Conservation (phyloP, 305 asterid species). For the Rubia tinctorum region DNA sequence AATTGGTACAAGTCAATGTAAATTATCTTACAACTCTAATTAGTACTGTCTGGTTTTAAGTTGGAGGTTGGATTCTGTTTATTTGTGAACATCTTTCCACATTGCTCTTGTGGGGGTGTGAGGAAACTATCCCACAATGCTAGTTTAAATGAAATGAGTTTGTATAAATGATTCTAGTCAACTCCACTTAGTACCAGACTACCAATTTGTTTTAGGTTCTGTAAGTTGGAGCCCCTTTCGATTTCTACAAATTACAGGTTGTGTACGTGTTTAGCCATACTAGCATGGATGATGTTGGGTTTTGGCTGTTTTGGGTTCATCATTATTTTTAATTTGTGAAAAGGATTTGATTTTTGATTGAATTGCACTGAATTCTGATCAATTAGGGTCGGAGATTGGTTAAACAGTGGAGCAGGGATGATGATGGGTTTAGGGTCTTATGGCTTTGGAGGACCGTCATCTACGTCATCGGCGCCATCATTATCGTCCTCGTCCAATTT, state of each 20-base stretch:
- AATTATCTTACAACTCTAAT: neutral
- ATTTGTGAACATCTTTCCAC: neutral
- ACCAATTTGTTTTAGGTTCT: neutral
- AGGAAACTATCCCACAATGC: too few species aligned
- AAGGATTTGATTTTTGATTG: neutral
- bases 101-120: too few species aligned
- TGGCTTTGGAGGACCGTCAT: conserved; percentile 48
- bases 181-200: neutral
- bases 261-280: neutral
- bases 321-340: conserved; percentile 25
- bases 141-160: too few species aligned
- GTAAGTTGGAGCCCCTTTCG: neutral
- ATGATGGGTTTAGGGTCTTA: conserved; percentile 71
- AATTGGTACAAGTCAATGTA: neutral
- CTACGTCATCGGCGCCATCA: conserved; percentile 48
- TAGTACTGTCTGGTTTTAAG: neutral
- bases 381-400: conserved; percentile 17
- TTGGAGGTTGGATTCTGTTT: neutral
- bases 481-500: conserved; percentile 53
- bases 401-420: conserved; percentile 13
- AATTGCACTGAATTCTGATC: conserved; percentile 26
- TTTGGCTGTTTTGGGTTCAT: conserved; percentile 53
- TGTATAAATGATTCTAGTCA: too few species aligned
- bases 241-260: neutral
- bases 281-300: conserved; percentile 43